A percentile compares a stretch with the other conserved stretches of the same genome.
Evolutionary conservation across 2,329 filamentous ascomycete genomes (phyloP).

Genomic region (Delphinella strobiligena): DNA sequence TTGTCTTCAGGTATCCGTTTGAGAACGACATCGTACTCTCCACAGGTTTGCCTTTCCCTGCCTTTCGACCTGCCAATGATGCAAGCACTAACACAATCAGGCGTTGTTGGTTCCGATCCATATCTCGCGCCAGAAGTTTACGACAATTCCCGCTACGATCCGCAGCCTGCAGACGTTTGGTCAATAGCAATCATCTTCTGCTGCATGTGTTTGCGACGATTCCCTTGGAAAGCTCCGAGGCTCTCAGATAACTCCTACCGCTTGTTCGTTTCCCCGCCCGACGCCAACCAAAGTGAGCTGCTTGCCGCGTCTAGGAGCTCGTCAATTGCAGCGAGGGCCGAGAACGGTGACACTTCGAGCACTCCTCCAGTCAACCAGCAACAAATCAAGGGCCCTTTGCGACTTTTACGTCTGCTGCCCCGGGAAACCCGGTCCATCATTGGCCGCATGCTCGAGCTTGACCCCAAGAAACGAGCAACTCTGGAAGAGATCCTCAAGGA

Average conservation of each 20-base stretch:
- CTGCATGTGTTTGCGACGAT: conserved; percentile 90
- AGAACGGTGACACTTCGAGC: conserved; percentile 10
- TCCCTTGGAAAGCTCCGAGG: conserved; percentile 93
- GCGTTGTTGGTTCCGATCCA: conserved; percentile 77
- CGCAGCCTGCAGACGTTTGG: conserved; percentile 91
- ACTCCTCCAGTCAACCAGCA: conserved; percentile 13
- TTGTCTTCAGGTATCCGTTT: conserved; percentile 95
- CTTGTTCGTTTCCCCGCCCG: conserved; percentile 76
- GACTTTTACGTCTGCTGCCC: conserved; percentile 74
- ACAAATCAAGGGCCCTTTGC: conserved; percentile 78
- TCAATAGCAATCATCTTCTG: conserved; percentile 97
- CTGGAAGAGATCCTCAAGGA: conserved; percentile 81
- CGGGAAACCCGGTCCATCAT: conserved; percentile 85
- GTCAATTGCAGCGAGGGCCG: conserved; percentile 12
- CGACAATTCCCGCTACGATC: conserved; percentile 84
- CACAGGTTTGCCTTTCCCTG: conserved; percentile 48
- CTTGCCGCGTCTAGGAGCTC: conserved; percentile 12
- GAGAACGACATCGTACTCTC: conserved; percentile 77
- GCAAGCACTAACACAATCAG: conserved; percentile 32
- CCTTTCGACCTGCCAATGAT: not conserved
- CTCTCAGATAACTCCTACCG: conserved; percentile 90
- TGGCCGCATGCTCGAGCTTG: conserved; percentile 80
- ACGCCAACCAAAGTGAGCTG: conserved; percentile 45
- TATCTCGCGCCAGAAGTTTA: conserved; percentile 97
- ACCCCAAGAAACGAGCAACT: conserved; percentile 69